Conservation (phyloP, 2,329 filamentous ascomycete species). For the Phialocephala sp. region DNA sequence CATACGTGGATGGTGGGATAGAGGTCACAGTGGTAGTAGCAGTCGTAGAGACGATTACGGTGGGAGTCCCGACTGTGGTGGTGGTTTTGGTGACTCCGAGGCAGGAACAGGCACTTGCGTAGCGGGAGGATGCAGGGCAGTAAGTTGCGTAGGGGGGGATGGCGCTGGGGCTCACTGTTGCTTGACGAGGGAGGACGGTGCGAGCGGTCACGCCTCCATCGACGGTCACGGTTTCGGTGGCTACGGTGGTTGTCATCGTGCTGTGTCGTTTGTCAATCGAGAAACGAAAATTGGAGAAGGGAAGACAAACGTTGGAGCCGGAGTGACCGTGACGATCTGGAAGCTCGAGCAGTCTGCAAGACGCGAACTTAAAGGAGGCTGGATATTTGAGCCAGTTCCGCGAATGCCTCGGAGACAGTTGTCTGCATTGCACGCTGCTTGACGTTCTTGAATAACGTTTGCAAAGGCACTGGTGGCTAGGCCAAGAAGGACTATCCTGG, state of each 20-base stretch:
- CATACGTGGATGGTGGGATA: neutral
- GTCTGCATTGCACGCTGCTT: conserved; percentile 4
- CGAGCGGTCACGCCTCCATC: neutral
- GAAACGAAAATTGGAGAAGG: neutral
- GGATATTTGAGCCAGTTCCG: neutral
- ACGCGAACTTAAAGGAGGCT: neutral
- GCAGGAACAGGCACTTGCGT: conserved; percentile 20
- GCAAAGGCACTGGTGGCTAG: neutral
- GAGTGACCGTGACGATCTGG: conserved; percentile 6
- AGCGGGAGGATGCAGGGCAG: conserved; percentile 14
- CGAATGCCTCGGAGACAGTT: conserved; percentile 2
- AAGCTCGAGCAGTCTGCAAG: conserved; percentile 13
- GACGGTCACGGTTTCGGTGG: neutral
- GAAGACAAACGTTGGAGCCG: conserved; percentile 6
- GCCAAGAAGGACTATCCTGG: neutral
- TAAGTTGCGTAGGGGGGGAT: conserved; percentile 21
- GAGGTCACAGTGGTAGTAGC: neutral
- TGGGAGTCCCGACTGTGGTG: conserved; percentile 7
- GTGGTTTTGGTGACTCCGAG: conserved; percentile 16
- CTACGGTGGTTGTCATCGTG: conserved; percentile 4
- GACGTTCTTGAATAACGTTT: neutral
- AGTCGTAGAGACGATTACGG: neutral
- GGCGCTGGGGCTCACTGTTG: neutral
- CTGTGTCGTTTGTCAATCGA: neutral
- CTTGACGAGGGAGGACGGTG: conserved; percentile 5